Base-by-base conservation (phyloP, 2,329 filamentous ascomycete genomes). In the Colletotrichum higginsianum region DNA sequence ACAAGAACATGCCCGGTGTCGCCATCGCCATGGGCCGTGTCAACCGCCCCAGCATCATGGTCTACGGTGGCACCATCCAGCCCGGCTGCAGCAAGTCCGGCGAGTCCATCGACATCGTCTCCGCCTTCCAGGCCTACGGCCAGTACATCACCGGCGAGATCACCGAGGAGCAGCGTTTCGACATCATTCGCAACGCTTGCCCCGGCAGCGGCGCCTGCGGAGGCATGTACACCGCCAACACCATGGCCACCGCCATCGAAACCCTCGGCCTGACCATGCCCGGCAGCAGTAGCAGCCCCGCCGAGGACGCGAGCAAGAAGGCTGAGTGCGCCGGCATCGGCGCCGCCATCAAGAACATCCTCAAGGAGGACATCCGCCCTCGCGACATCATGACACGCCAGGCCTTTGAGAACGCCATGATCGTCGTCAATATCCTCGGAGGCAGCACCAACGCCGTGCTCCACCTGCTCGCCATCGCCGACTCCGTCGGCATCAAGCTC, bases 1-100 rank as follows among this genome's bases (percentile, higher is more conserved):
- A 99, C 89, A 99, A 99, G 91, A 99, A 99, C 86, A 98, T 99
- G 96, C 95, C 95, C 1, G 94, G 94, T 82, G 94, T 96, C 15
- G 85, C 95, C 77, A 96, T 96, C 79, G 96, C 95, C 67, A 98
- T 98, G 94, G 96, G 95, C 47, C 90, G 96, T 76, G 91, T 98
- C 75, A 98, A 99, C 86, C 88, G 96, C 57, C 96, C 96, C 40
- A 95, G 94, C 77, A 87, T 99, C 80, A 99, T 99, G 96, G 94
- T 99, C 40, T 99, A 99, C 79, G 96, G 96, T 76, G 96, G 96
- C 60, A 95, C 94, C 52, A 99, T 98, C 81, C 92, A 93, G 80
- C 94, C 96, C 47, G 96, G 96, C 57, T 98, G 95, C 84, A 94
- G 93, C 67, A 88, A 86, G 78, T 89, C 88, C 61, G 93, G 95